Base-by-base conservation (phyloP, 2,329 filamentous ascomycete genomes). In the Fusarium pininemorale region DNA sequence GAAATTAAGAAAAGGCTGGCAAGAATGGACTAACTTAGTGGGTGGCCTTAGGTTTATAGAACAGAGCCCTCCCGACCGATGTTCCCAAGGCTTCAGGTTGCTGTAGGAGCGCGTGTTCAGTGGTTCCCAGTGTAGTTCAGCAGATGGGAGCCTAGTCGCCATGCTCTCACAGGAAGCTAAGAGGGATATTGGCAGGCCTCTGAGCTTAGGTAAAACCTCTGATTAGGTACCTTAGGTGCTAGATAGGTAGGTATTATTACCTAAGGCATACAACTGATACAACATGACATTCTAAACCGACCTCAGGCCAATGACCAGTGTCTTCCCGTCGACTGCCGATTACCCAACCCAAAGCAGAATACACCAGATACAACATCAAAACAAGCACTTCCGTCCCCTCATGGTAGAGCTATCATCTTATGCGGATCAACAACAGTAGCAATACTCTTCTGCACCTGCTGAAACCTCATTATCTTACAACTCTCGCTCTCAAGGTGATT, bases 401-500 rank as follows among this genome's bases (percentile, higher is more conserved):
- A 22, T 10, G 18, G 16, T 5, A 57, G n/a, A 26, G 32, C 28
- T 24, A 78, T 67, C 37, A 72, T 66, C 28, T 35, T 51, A 42
- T 68, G 42, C 3, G 72, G 62, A 18, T 67, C 44, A 12, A 78
- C 48, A 24, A 79, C 64, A 15, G 51, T 35, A 11, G 63, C 10
- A n/a, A 79, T 64, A 81, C 82, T 60, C 1, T 48, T 70, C 77
- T 85, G 82, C 3, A 84, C 81, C 5, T 73, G 75, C 37, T 81
- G 78, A 61, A 86, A 86, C 8, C 81, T 77, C 63, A 82, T 82
- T 37, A 74, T 82, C 7, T 78, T 79, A 60, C 84, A 87, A 8
- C 69, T 72, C 74, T 86, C 83, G 70, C 84, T 87, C 77, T 87
- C 84, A 12, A 85, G 77, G 48, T 86, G 84, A 65, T 85, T 85